Percentiles rank a stretch among this genome's conserved stretches.
Evolutionary conservation across 768 basidiomycete species (phyloP).

Genomic region (Xerocomellus chrysenteron): DNA sequence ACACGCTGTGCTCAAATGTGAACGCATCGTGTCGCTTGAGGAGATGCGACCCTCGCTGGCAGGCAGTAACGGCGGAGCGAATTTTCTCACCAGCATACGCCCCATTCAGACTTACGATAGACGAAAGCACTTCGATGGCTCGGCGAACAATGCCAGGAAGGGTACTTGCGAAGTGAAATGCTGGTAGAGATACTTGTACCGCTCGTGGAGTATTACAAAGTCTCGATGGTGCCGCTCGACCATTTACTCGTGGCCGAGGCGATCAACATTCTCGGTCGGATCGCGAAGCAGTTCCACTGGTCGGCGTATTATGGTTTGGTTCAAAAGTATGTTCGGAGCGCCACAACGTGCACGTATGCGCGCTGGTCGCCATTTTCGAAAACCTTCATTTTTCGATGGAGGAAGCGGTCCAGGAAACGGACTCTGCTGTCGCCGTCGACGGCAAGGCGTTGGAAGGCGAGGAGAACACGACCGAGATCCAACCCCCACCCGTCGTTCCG

Average conservation of each 20-base stretch:
- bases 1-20: slow-evolving; percentile 66
- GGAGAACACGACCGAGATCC: slow-evolving; percentile 19
- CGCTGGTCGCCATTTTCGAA: slow-evolving; percentile 81
- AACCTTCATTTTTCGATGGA: slow-evolving; percentile 91
- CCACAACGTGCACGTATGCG: slow-evolving; percentile 71
- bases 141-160: slow-evolving; percentile 70
- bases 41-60: slow-evolving; percentile 84
- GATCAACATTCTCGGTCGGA: slow-evolving; percentile 71
- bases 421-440: slow-evolving; percentile 30
- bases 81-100: slow-evolving; percentile 93
- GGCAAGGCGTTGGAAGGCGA: slow-evolving; percentile 30
- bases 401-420: slow-evolving; percentile 40
- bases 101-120: slow-evolving; percentile 91
- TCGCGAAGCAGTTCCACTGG: slow-evolving; percentile 81
- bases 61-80: slow-evolving; percentile 88
- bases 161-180: slow-evolving; percentile 63
- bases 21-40: slow-evolving; percentile 55
- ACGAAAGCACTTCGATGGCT: slow-evolving; percentile 78
- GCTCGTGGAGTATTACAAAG: slow-evolving; percentile 76
- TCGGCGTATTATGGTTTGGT: slow-evolving; percentile 77
- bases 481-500: background rate
- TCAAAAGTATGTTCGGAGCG: slow-evolving; percentile 74
- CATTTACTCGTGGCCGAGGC: slow-evolving; percentile 92
- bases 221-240: slow-evolving; percentile 58
- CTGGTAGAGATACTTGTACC: slow-evolving; percentile 74